Evolutionary conservation across 345 rosid genomes (phyloP).

Genomic region (Salix koriyanagi): DNA sequence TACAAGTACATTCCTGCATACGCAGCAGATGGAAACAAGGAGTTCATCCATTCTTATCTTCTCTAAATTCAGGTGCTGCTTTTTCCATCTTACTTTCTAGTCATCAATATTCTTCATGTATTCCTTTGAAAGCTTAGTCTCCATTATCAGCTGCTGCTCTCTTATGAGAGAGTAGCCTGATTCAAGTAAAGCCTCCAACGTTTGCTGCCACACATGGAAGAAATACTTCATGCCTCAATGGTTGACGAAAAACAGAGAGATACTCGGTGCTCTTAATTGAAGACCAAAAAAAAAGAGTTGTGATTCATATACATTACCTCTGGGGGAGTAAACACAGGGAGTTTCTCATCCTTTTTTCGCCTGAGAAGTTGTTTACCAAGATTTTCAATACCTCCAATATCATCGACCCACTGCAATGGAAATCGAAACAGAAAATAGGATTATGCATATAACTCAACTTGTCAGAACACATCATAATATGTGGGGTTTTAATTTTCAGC

Average conservation of each 20-base stretch:
- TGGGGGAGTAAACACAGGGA: conserved; percentile 73
- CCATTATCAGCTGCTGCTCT: conserved; percentile 73
- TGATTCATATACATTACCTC: conserved; percentile 36
- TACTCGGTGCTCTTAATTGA: too few relatives aligned
- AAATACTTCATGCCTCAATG: not conserved
- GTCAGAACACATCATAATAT: too few relatives aligned
- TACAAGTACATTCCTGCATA: not conserved
- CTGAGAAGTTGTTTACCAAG: conserved; percentile 65
- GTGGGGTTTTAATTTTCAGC: too few relatives aligned
- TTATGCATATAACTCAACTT: not conserved
- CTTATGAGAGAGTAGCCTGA: conserved; percentile 74
- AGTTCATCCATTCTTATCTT: not conserved
- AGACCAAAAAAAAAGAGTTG: not conserved
- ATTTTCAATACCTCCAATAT: conserved; percentile 68
- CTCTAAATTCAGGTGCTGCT: not conserved
- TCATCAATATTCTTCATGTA: conserved; percentile 82
- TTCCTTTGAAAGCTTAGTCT: conserved; percentile 78
- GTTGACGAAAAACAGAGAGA: not conserved
- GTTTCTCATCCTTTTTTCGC: conserved; percentile 45
- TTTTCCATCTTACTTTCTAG: conserved; percentile 21
- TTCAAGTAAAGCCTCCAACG: conserved; percentile 84
- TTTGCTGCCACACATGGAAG: conserved; percentile 54
- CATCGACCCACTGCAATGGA: conserved; percentile 70
- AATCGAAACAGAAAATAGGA: conserved; percentile 2
- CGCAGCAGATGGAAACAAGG: not conserved